Evolutionary conservation across 352 stramenopile species (phyloP).

Genomic region (Phytopythium aichiense): DNA sequence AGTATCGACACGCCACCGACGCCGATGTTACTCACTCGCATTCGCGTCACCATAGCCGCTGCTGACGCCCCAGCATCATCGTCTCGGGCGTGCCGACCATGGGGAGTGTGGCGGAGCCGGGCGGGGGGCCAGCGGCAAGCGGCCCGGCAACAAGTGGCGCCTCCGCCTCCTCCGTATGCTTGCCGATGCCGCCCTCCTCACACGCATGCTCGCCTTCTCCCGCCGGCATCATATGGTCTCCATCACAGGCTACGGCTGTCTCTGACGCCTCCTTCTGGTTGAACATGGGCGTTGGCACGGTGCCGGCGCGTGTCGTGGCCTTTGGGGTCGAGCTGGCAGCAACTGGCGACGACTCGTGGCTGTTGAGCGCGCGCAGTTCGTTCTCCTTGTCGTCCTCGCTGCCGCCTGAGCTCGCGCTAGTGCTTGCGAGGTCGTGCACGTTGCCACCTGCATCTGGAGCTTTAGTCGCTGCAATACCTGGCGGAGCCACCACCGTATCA

Average conservation of each 20-base stretch:
- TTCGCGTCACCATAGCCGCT: background rate
- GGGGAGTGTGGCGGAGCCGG: background rate
- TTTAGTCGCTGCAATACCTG: background rate
- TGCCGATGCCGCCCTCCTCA: background rate
- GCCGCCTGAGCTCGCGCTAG: slow-evolving; percentile 13
- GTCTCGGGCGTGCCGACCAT: background rate
- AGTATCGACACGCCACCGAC: background rate
- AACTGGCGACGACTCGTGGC: background rate
- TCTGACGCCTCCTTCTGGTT: slow-evolving; percentile 3
- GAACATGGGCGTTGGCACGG: background rate
- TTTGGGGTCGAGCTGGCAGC: background rate
- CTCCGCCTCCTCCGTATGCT: slow-evolving; percentile 1
- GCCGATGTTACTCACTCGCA: background rate
- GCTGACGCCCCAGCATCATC: slow-evolving; percentile 8
- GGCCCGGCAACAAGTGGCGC: background rate
- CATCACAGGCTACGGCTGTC: background rate
- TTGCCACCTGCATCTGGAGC: slow-evolving; percentile 1
- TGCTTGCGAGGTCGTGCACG: slow-evolving; percentile 9
- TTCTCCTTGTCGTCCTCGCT: slow-evolving; percentile 47
- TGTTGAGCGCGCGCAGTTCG: slow-evolving; percentile 5
- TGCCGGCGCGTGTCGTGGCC: slow-evolving; percentile 3
- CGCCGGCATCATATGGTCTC: background rate
- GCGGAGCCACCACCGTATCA: background rate
- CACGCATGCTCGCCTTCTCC: background rate
- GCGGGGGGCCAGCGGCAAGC: background rate